Conservation (phyloP, 2,329 filamentous ascomycete species). For the Aureobasidium vineae region DNA sequence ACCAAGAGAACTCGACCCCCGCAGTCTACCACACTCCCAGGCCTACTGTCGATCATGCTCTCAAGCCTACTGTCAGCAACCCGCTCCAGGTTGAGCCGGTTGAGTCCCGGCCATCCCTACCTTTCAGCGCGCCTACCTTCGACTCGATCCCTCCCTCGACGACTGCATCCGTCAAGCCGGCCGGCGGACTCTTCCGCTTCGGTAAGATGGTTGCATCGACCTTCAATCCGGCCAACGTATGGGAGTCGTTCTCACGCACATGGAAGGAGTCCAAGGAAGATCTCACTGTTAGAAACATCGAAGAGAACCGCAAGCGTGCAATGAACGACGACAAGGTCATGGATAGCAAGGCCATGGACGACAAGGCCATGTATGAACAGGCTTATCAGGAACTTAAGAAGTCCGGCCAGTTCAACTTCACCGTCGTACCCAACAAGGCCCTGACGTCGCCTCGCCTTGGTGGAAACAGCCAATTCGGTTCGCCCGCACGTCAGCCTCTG, state of each 20-base stretch:
- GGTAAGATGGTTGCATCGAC: conserved; percentile 54
- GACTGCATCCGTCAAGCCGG: neutral
- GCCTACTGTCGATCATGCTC: neutral
- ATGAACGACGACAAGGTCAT: conserved; percentile 40
- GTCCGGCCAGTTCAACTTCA: conserved; percentile 47
- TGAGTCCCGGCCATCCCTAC: neutral
- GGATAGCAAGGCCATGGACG: conserved; percentile 41
- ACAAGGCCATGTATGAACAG: conserved; percentile 49
- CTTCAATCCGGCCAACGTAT: conserved; percentile 55
- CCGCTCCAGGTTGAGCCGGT: neutral
- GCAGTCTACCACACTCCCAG: neutral
- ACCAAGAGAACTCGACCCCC: conserved; percentile 29
- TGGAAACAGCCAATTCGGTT: neutral
- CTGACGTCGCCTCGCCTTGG: conserved; percentile 2
- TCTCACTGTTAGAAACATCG: conserved; percentile 40
- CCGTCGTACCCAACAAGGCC: conserved; percentile 23
- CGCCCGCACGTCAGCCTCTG: conserved; percentile 6
- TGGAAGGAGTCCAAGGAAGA: conserved; percentile 50
- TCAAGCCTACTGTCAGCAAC: neutral
- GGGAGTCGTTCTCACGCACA: conserved; percentile 43
- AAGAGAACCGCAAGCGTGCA: conserved; percentile 36
- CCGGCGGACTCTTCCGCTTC: conserved; percentile 52
- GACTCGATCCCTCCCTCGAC: conserved; percentile 13
- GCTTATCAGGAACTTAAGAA: conserved; percentile 56
- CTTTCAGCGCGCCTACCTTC: conserved; percentile 2